Percentiles rank a stretch among this genome's conserved stretches.
Conservation (phyloP, 2,329 filamentous ascomycete genomes). For the Aureobasidium sp. region DNA sequence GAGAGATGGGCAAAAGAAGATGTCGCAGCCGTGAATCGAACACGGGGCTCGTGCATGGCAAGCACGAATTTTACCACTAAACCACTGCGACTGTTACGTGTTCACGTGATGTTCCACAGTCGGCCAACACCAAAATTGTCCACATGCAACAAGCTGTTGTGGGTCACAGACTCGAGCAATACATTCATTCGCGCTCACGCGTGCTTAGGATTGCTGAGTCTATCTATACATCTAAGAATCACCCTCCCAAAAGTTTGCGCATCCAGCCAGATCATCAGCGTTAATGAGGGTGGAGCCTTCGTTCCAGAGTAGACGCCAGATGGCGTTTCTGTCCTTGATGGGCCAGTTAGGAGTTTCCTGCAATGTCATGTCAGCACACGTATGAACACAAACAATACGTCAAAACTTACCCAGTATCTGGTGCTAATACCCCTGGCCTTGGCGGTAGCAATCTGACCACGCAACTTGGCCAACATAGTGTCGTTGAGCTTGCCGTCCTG, state of each 20-base stretch:
- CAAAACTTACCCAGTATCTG: slow-evolving; percentile 45
- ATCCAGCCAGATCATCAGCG: slow-evolving; percentile 53
- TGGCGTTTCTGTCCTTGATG: slow-evolving; percentile 46
- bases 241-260: slow-evolving; percentile 2
- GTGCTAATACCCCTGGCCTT: slow-evolving; percentile 49
- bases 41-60: slow-evolving; percentile 12
- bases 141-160: too few species aligned
- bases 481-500: slow-evolving; percentile 30
- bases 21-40: slow-evolving; percentile 13
- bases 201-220: background rate
- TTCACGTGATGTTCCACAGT: background rate
- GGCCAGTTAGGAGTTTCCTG: slow-evolving; percentile 43
- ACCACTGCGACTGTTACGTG: slow-evolving; percentile 3
- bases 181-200: background rate
- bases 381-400: background rate
- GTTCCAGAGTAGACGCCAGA: slow-evolving; percentile 50
- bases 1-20: background rate
- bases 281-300: slow-evolving; percentile 55
- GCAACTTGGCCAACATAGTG: slow-evolving; percentile 43
- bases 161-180: too few species aligned
- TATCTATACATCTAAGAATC: background rate
- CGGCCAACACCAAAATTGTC: background rate
- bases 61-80: slow-evolving; percentile 13
- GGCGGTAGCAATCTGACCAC: slow-evolving; percentile 45
- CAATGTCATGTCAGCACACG: background rate